Evolutionary conservation across 2,329 filamentous ascomycete genomes (phyloP).

Genomic region (Penicillium fuscoglaucum): DNA sequence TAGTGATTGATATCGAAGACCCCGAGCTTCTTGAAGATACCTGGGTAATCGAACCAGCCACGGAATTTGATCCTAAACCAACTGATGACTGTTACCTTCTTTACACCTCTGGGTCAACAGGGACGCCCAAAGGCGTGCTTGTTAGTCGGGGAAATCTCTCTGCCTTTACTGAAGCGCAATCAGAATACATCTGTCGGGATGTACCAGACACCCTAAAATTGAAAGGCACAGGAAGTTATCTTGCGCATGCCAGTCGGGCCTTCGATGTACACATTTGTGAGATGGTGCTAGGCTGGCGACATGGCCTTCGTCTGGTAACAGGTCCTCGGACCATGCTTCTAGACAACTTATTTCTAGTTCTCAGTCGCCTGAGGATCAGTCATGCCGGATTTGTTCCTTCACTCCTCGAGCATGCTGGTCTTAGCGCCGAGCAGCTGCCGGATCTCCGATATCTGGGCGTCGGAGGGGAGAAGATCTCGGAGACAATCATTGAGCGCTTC

Average conservation of each 20-base stretch:
- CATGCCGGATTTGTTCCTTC: conserved; percentile 17
- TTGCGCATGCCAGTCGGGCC: conserved; percentile 19
- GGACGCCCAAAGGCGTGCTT: conserved; percentile 17
- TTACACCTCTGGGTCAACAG: conserved; percentile 19
- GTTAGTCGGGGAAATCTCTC: conserved; percentile 13
- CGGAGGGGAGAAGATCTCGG: conserved; percentile 18
- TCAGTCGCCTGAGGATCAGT: conserved; percentile 4
- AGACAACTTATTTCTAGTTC: conserved; percentile 11
- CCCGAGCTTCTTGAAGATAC: not conserved
- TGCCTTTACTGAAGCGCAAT: conserved; percentile 12
- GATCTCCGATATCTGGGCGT: conserved; percentile 14
- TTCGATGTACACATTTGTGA: conserved; percentile 20
- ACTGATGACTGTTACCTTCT: conserved; percentile 3
- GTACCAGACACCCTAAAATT: conserved; percentile 11
- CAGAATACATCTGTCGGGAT: conserved; percentile 14
- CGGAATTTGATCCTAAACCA: not conserved
- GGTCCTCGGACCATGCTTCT: conserved; percentile 14
- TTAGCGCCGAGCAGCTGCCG: conserved; percentile 10
- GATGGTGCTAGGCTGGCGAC: conserved; percentile 18
- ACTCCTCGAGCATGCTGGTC: conserved; percentile 13
- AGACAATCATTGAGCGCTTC: conserved; percentile 16
- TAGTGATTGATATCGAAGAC: conserved; percentile 1
- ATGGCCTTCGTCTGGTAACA: conserved; percentile 16
- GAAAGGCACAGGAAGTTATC: conserved; percentile 13
- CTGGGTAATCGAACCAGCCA: not conserved